Percentiles rank a stretch among this genome's conserved stretches.
These are phyloP conservation scores for Pichia manshurica DNA, from an alignment of 805 yeast genomes.

Conservation along the genomic window DNA sequence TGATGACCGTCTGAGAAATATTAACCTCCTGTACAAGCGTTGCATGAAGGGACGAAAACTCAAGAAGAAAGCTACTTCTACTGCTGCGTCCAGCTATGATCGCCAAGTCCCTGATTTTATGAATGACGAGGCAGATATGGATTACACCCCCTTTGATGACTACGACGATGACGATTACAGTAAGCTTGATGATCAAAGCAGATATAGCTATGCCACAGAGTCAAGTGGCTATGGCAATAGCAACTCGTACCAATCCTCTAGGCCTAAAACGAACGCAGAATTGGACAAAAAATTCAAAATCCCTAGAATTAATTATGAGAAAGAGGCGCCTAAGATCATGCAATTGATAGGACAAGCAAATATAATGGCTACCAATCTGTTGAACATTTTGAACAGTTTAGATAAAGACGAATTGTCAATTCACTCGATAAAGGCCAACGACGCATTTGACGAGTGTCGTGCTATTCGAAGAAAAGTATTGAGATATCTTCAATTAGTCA, in stretches of 20 bases:
- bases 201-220: background rate
- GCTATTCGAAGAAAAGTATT: slow-evolving; percentile 70
- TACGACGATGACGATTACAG: slow-evolving; percentile 17
- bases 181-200: too few relatives aligned
- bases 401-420: slow-evolving; percentile 49
- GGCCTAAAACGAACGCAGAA: slow-evolving; percentile 28
- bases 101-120: slow-evolving; percentile 37
- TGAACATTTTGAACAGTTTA: slow-evolving; percentile 47
- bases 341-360: slow-evolving; percentile 68
- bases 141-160: slow-evolving; percentile 29
- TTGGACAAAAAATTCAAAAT: slow-evolving; percentile 49
- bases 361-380: slow-evolving; percentile 63
- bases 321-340: slow-evolving; percentile 69
- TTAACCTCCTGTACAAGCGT: slow-evolving; percentile 40
- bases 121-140: slow-evolving; percentile 47
- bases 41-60: slow-evolving; percentile 6
- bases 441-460: slow-evolving; percentile 69
- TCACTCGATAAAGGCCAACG: slow-evolving; percentile 56
- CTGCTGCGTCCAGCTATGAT: slow-evolving; percentile 3
- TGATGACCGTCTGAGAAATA: slow-evolving; percentile 41
- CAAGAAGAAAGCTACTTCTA: slow-evolving; percentile 2
- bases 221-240: background rate
- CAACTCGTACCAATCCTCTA: background rate
- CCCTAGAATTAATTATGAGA: slow-evolving; percentile 61
- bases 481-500: slow-evolving; percentile 76